A percentile compares a stretch with the other conserved stretches of the same genome.
phyloP scores from a whole-genome alignment of 2,329 filamentous ascomycete genomes.

The Colletotrichum liaoningense region DNA sequence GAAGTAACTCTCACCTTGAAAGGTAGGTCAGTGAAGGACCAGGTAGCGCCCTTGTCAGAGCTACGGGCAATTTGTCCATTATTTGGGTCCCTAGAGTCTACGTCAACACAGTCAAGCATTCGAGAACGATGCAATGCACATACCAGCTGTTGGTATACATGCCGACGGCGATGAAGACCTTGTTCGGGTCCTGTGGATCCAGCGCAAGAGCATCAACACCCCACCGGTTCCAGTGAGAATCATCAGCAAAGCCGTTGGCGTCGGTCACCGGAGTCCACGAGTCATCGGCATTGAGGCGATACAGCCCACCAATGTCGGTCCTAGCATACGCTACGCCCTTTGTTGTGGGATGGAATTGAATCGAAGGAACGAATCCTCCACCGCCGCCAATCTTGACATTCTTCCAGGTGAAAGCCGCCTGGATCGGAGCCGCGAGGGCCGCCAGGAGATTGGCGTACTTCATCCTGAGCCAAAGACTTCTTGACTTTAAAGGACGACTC shows the following conservation, averaged over 20 bases:
- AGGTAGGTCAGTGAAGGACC: constrained; percentile 59
- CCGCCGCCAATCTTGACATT: constrained; percentile 66
- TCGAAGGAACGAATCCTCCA: constrained; percentile 67
- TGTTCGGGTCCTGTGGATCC: constrained; percentile 63
- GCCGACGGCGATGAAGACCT: constrained; percentile 65
- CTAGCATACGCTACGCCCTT: constrained; percentile 66
- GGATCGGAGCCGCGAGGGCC: constrained; percentile 39
- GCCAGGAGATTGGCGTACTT: constrained; percentile 27
- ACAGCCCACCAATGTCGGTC: constrained; percentile 69
- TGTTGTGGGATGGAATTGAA: constrained; percentile 64
- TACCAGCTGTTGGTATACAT: constrained; percentile 69
- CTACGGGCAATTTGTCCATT: constrained; percentile 67
- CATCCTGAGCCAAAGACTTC: constrained; percentile 11
- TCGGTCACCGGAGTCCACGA: constrained; percentile 66
- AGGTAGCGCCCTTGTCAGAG: constrained; percentile 64
- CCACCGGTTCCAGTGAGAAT: constrained; percentile 64
- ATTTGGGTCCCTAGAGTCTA: constrained; percentile 59
- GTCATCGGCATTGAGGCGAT: constrained; percentile 66
- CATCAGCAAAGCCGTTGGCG: constrained; percentile 47
- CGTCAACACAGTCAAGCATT: not conserved
- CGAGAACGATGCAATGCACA: not conserved
- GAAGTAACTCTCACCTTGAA: constrained; percentile 56
- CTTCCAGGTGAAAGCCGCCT: constrained; percentile 56
- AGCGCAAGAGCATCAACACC: constrained; percentile 68
- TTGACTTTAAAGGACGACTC: not conserved